Evolutionary conservation across 2,329 filamentous ascomycete species (phyloP), one percentile per base, ranked within the genome.

Genomic region (Calonectria pseudoturangicola): DNA sequence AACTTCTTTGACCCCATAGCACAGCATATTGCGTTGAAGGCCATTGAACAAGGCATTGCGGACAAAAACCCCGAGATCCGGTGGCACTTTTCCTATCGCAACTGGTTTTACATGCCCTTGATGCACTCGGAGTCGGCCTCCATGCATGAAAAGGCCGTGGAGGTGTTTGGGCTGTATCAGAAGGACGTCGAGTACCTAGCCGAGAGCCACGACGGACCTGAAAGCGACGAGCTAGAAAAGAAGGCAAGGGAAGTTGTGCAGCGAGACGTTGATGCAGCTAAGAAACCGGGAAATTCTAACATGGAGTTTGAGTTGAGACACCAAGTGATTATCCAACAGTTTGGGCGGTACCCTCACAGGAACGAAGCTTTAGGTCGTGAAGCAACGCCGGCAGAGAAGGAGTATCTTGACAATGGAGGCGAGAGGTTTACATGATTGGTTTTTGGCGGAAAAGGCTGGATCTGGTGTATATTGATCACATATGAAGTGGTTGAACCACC

Each of bases 81-180:
- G 63, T 86, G 79, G 82, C 79, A 79, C 64, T 79, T 82, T 69
- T 79, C 79, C 28, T 86, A 87, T 56, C 85, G 89, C 2, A 81
- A 82, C 25, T 93, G 91, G 90, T 89, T 92, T 77, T 88, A 88
- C 76, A 82, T 93, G 77, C 90, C 92, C 0, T 81, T 93, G 7
- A 87, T 89, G 85, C 92, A 93, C 80, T 88, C 88, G 0, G 91
- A 92, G 79, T 82, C 87, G 27, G 65, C 87, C 1, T 77, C 81
- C 0, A 81, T 83, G 4, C 91, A 92, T 70, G 80, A 88, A 12
- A 67, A 80, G 33, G 82, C 85, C 4, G 69, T 82, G 0, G 73
- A 76, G 6, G 80, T 84, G 25, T 81, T 84, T 27, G 79, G 75
- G 1, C 78, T 80, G 7, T 79, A 86, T 41, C 75, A 75, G 30